Conservation (phyloP, 495 filamentous ascomycete species). For the Penicillium turbatum region DNA sequence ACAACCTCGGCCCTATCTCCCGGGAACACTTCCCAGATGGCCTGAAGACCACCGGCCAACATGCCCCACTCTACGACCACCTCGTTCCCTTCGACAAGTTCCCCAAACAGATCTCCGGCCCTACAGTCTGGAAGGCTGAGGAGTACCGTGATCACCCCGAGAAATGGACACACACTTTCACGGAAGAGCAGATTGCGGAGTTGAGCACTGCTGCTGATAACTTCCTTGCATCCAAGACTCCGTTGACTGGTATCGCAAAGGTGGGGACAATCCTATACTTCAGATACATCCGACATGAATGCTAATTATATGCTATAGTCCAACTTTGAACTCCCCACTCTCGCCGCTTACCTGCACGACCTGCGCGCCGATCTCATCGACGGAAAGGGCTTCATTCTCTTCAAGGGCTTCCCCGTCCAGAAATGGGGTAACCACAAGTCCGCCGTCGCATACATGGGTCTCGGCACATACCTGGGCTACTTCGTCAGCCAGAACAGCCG, state of each 20-base stretch:
- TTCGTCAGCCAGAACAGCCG: constrained; percentile 75
- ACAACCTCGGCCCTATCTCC: constrained; percentile 27
- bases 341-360: constrained; percentile 48
- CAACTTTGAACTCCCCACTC: constrained; percentile 54
- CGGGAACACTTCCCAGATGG: constrained; percentile 46
- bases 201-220: constrained; percentile 60
- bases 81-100: constrained; percentile 66
- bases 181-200: constrained; percentile 58
- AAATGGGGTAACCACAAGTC: constrained; percentile 70
- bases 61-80: constrained; percentile 60
- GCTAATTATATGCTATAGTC: constrained; percentile 8
- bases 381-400: constrained; percentile 79
- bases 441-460: constrained; percentile 78
- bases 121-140: constrained; percentile 69
- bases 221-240: constrained; percentile 58
- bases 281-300: not conserved
- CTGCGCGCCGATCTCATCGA: constrained; percentile 66
- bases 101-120: constrained; percentile 64
- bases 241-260: constrained; percentile 68
- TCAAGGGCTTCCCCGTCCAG: constrained; percentile 70
- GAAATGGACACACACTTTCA: constrained; percentile 69
- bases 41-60: constrained; percentile 68
- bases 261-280: constrained; percentile 12
- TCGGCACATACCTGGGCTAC: constrained; percentile 76
- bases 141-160: constrained; percentile 65